These are phyloP conservation scores for Claviceps sp. DNA, from an alignment of 2,329 filamentous ascomycete species.

Conservation along the genomic window DNA sequence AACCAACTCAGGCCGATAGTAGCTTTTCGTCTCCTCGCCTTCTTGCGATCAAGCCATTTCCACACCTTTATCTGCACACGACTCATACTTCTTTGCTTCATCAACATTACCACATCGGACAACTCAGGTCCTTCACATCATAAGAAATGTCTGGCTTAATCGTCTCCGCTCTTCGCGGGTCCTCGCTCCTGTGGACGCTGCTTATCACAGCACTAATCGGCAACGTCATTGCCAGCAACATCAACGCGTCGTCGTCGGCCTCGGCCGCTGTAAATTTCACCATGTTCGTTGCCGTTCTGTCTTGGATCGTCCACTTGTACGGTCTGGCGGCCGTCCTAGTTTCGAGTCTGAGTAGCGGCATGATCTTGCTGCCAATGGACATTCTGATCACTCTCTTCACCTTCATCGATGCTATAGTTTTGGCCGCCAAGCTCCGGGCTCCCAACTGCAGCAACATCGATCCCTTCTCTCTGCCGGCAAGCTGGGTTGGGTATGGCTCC, in stretches of 20 bases:
- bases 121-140: neutral
- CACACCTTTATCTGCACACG: neutral
- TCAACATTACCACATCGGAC: neutral
- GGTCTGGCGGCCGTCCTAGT: conserved; percentile 44
- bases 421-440: conserved; percentile 54
- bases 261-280: conserved; percentile 44
- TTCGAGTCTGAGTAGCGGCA: conserved; percentile 35
- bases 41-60: neutral
- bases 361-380: conserved; percentile 44
- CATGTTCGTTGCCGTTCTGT: conserved; percentile 56
- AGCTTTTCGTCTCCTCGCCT: neutral
- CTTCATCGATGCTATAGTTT: conserved; percentile 56
- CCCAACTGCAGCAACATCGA: conserved; percentile 51
- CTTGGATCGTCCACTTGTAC: conserved; percentile 51
- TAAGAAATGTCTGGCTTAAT: conserved; percentile 23
- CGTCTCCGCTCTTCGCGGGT: conserved; percentile 31
- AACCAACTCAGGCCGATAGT: neutral
- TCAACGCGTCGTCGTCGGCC: conserved; percentile 27
- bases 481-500: conserved; percentile 52
- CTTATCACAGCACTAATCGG: conserved; percentile 43
- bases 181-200: conserved; percentile 38
- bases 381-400: conserved; percentile 50
- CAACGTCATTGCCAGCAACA: conserved; percentile 41
- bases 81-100: neutral
- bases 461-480: conserved; percentile 18